Evolutionary conservation across 2,329 filamentous ascomycete genomes (phyloP), one percentile per base, ranked within the genome.

Genomic region (Rutstroemia sydowiana): DNA sequence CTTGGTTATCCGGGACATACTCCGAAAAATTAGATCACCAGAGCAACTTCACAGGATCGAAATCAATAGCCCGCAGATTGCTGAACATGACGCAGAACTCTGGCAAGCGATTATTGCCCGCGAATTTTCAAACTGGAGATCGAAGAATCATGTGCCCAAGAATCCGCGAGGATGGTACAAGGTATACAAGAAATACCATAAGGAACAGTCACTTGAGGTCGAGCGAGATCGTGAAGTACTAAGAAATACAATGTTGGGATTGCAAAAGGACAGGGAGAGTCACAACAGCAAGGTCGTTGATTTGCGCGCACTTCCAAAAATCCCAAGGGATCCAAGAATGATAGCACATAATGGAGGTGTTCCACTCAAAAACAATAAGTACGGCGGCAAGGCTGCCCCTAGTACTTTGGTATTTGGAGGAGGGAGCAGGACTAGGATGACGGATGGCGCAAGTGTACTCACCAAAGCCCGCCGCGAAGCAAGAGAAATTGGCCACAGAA

Each of bases 81-180:
- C 79, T 55, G 81, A 81, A 34, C 75, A 86, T 51, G 83, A 83
- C 36, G 76, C 73, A 18, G 85, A 90, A 60, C 73, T 92, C 55
- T 96, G 92, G 92, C 70, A 81, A 39, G 77, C 79, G 26, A 79
- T 96, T 63, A 93, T 97, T 67, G 78, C 80, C 47, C 80, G 82
- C 44, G 83, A 95, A n/a, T 87, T 95, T 56, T 71, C 79, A 51
- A 84, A 82, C 67, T 69, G 71, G 57, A 74, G 82, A 39, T 71
- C 72, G 42, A 81, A 85, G 64, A 78, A 80, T 23, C 79, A 83
- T 59, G 73, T 80, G 21, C 87, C 87, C 0, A 75, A 76, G 51
- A 77, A 88, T 56, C 80, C 84, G 0, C 73, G 73, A 32, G 82
- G 81, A 54, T 96, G 90, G 90, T 81, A 84, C 65, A 81, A 85